These are phyloP conservation scores for Nymphaea thermarum DNA, from an alignment of 164 flowering plant genomes.

Conservation along the genomic window DNA sequence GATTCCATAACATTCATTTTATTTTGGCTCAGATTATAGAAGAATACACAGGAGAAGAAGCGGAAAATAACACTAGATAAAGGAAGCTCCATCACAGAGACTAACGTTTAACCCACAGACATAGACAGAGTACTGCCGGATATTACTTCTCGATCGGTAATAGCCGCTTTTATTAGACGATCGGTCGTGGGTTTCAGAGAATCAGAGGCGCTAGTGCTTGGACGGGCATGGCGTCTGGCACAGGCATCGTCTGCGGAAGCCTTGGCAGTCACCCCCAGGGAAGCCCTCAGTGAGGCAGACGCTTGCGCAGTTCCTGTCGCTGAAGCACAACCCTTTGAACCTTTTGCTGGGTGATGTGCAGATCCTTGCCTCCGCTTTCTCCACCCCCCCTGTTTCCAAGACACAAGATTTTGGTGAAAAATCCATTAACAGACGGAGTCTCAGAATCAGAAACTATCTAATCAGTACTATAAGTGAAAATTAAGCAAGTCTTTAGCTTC, in stretches of 20 bases:
- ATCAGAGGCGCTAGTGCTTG: background rate
- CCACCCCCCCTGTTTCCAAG: background rate
- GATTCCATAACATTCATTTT: too few relatives aligned
- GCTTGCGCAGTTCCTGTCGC: conserved; percentile 6
- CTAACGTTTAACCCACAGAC: background rate
- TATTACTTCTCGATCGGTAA: too few relatives aligned
- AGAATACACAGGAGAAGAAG: background rate
- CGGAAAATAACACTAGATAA: too few relatives aligned
- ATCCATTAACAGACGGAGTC: too few relatives aligned
- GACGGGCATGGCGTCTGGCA: conserved; percentile 2
- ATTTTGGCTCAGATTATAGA: too few relatives aligned
- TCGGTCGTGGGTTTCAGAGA: background rate
- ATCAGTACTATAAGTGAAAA: too few relatives aligned
- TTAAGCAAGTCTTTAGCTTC: too few relatives aligned
- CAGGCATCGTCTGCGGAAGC: conserved; percentile 5
- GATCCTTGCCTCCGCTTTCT: conserved; percentile 1
- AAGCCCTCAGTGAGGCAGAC: conserved; percentile 7
- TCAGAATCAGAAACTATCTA: too few relatives aligned
- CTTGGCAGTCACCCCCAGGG: conserved; percentile 3
- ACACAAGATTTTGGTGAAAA: background rate
- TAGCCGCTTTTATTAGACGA: background rate
- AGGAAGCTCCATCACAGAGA: background rate
- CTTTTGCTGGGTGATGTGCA: conserved; percentile 3
- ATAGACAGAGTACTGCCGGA: too few relatives aligned
- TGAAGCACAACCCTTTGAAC: conserved; percentile 8